These are phyloP conservation scores for Microsporum ferrugineum DNA, from an alignment of 2,329 filamentous ascomycete species.

Conservation along the genomic window DNA sequence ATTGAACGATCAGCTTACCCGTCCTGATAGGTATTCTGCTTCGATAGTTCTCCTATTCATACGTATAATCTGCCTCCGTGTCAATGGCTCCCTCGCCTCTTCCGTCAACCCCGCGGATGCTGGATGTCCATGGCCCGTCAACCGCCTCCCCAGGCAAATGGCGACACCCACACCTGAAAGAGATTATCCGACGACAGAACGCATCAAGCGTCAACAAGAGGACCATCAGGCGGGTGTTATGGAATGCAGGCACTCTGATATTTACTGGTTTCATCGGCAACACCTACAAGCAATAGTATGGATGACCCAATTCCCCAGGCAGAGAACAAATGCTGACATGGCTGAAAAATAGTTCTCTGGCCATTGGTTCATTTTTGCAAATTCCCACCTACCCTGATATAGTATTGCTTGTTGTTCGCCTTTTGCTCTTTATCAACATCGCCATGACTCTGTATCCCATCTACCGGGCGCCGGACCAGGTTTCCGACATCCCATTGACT, in stretches of 20 bases:
- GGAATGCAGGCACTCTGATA: constrained; percentile 52
- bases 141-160: constrained; percentile 58
- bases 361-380: constrained; percentile 26
- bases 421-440: constrained; percentile 61
- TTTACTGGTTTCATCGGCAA: constrained; percentile 38
- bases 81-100: constrained; percentile 27
- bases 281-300: constrained; percentile 29
- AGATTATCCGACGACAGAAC: constrained; percentile 73
- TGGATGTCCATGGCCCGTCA: constrained; percentile 17
- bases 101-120: constrained; percentile 35
- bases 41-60: not conserved
- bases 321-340: constrained; percentile 4
- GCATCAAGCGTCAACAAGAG: constrained; percentile 65
- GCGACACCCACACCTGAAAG: constrained; percentile 78
- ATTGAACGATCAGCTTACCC: not conserved
- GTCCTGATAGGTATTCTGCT: not conserved
- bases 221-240: constrained; percentile 58
- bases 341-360: constrained; percentile 25
- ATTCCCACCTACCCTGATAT: constrained; percentile 35
- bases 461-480: constrained; percentile 58
- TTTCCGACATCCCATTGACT: constrained; percentile 82
- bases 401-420: constrained; percentile 45
- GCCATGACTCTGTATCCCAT: constrained; percentile 59
- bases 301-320: not conserved
- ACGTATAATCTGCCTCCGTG: constrained; percentile 1